phyloP scores from a whole-genome alignment of 2,329 filamentous ascomycete genomes.

The Didymella arachidicola region DNA sequence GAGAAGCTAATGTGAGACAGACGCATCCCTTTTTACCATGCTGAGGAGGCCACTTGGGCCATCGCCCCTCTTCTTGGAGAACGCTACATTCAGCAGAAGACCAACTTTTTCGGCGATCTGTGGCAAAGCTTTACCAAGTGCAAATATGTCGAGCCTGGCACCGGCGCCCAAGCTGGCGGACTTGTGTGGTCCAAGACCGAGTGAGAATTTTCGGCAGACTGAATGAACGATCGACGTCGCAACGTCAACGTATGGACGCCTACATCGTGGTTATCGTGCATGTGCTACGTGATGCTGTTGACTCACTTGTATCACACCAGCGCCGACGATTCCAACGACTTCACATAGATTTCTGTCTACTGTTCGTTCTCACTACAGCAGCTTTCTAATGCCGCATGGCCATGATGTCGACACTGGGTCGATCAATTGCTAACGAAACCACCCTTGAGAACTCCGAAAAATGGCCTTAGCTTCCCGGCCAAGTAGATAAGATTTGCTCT shows the following conservation, averaged over 20 bases:
- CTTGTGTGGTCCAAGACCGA: constrained; percentile 26
- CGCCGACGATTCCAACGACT: background rate
- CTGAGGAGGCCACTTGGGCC: constrained; percentile 37
- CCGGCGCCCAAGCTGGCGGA: constrained; percentile 25
- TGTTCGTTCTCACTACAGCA: background rate
- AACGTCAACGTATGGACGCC: background rate
- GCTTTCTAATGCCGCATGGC: too few relatives aligned
- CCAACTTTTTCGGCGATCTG: constrained; percentile 31
- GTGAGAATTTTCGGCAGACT: constrained; percentile 4
- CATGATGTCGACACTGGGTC: background rate
- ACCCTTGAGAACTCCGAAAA: background rate
- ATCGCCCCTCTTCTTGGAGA: constrained; percentile 36
- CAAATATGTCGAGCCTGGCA: constrained; percentile 35
- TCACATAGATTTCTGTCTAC: background rate
- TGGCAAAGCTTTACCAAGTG: constrained; percentile 35
- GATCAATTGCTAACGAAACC: background rate
- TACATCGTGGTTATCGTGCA: background rate
- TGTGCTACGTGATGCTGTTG: background rate
- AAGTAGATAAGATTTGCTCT: background rate
- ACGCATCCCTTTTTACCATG: constrained; percentile 40
- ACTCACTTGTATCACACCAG: background rate
- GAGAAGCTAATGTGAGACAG: constrained; percentile 23
- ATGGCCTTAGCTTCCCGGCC: background rate
- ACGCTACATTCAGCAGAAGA: constrained; percentile 34
- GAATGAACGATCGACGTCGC: background rate